Evolutionary conservation across 441 rosid genomes (phyloP).

Genomic region (Aleurites moluccanus): DNA sequence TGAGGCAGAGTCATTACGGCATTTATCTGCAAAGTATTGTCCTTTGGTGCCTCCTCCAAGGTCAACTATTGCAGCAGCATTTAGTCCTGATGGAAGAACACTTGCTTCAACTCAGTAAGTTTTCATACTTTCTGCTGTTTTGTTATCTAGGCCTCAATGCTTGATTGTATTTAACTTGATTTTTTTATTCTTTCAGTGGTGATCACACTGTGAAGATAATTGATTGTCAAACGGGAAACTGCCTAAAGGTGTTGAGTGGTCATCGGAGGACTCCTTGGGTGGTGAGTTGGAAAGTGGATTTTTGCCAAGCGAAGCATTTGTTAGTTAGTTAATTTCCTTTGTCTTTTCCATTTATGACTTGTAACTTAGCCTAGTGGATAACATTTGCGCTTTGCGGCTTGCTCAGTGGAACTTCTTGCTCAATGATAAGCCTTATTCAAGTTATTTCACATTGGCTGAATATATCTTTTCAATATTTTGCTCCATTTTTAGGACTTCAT

Average conservation of each 20-base stretch:
- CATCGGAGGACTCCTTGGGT: conserved; percentile 97
- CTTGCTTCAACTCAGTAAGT: conserved; percentile 92
- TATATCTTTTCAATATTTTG: not conserved
- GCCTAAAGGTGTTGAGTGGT: conserved; percentile 78
- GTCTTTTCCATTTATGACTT: not conserved
- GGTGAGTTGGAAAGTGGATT: conserved; percentile 51
- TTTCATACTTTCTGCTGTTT: not conserved
- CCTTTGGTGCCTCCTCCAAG: conserved; percentile 75
- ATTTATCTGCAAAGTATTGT: conserved; percentile 78
- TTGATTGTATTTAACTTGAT: conserved; percentile 13
- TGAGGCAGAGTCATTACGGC: conserved; percentile 77
- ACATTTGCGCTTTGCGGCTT: not conserved
- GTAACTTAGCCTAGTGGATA: not conserved
- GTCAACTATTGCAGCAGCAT: conserved; percentile 93
- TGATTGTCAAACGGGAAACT: conserved; percentile 72
- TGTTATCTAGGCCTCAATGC: not conserved
- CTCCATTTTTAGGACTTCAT: not conserved
- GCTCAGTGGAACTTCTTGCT: not conserved
- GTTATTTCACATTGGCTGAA: not conserved
- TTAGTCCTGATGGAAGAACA: conserved; percentile 81
- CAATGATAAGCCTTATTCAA: not conserved
- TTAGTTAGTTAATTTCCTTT: conserved; percentile 6
- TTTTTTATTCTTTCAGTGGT: conserved; percentile 57
- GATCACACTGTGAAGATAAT: conserved; percentile 94
- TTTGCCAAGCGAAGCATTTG: not conserved